A percentile compares a stretch with the other conserved stretches of the same genome.
Conservation (phyloP, 1,284 basidiomycete species). For the Cutaneotrichosporon sp. region DNA sequence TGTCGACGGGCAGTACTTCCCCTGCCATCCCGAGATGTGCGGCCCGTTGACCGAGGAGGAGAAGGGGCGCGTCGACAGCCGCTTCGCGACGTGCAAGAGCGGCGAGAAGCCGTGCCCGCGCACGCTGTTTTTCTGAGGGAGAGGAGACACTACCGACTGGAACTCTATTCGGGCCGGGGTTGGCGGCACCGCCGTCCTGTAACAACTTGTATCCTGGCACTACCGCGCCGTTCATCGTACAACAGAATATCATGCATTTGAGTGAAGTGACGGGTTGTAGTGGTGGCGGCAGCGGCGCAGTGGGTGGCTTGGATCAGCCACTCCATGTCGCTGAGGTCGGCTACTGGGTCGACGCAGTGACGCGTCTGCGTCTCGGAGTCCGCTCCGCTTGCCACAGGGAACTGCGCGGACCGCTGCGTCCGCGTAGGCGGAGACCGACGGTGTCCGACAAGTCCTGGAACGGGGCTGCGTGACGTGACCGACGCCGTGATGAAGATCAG, state of each 20-base stretch:
- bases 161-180: neutral
- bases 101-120: slow-evolving; percentile 42
- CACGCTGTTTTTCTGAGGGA: slow-evolving; percentile 44
- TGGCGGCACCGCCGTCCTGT: neutral
- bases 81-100: slow-evolving; percentile 33
- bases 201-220: slow-evolving; percentile 6
- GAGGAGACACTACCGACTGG: neutral
- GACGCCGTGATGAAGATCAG: too few relatives aligned
- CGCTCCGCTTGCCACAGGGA: too few relatives aligned
- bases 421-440: too few relatives aligned
- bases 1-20: slow-evolving; percentile 45
- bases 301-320: neutral
- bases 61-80: slow-evolving; percentile 43
- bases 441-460: too few relatives aligned
- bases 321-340: too few relatives aligned
- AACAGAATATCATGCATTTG: slow-evolving; percentile 8
- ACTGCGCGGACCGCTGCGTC: too few relatives aligned
- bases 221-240: slow-evolving; percentile 5
- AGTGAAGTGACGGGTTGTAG: neutral
- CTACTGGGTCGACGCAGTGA: too few relatives aligned
- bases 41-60: slow-evolving; percentile 49
- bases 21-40: slow-evolving; percentile 48
- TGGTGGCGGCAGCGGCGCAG: too few relatives aligned
- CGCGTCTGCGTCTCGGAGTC: too few relatives aligned
- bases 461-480: too few relatives aligned